Conservation (phyloP, 306 rosid genomes). For the Cotoneaster glaucophyllus region DNA sequence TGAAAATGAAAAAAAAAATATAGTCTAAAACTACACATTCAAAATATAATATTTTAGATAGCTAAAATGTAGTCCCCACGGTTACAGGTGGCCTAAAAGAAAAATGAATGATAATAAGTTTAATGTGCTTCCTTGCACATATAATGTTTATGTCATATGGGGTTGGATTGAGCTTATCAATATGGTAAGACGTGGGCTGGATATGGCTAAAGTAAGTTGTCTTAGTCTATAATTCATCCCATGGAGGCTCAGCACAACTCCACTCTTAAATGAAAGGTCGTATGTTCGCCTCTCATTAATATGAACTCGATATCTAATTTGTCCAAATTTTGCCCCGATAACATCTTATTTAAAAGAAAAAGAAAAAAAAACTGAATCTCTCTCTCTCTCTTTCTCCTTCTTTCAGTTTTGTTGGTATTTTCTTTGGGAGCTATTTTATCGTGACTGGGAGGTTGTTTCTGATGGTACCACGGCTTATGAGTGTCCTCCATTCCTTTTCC, state of each 20-base stretch:
- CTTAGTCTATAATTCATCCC: neutral
- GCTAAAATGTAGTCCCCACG: too few relatives aligned
- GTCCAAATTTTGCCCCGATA: neutral
- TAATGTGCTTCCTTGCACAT: neutral
- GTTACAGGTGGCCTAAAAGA: too few relatives aligned
- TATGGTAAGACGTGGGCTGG: neutral
- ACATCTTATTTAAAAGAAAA: neutral
- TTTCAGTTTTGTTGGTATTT: neutral
- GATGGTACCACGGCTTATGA: conserved; percentile 1
- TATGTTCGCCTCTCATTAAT: neutral
- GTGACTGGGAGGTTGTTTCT: neutral
- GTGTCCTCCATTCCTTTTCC: neutral
- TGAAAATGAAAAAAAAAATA: neutral
- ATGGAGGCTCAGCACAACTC: neutral
- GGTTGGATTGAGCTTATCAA: neutral
- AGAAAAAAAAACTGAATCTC: neutral
- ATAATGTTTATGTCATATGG: neutral
- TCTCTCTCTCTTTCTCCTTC: neutral
- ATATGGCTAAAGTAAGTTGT: neutral
- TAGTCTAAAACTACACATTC: too few relatives aligned
- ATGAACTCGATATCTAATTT: neutral
- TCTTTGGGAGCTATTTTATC: too few relatives aligned
- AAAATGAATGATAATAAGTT: too few relatives aligned
- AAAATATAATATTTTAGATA: too few relatives aligned
- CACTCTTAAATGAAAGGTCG: neutral